Conservation (phyloP, 768 basidiomycete genomes). For the Scleroderma citrinum region DNA sequence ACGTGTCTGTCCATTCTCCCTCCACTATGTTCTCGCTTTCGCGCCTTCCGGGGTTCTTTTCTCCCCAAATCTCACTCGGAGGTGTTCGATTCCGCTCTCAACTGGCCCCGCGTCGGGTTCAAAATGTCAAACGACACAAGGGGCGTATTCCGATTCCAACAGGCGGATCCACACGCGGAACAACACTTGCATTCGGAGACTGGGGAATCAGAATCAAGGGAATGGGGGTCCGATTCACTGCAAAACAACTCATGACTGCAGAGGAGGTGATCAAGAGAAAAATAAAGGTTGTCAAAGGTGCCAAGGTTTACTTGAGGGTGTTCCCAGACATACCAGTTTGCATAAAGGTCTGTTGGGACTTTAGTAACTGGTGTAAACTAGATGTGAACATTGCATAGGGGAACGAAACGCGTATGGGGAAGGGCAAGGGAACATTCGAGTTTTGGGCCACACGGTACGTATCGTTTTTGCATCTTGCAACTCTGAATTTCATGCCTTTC, state of each 20-base stretch:
- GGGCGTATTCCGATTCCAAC: conserved; percentile 79
- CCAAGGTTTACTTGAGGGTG: conserved; percentile 79
- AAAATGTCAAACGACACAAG: conserved; percentile 86
- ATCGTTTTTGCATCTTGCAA: neutral
- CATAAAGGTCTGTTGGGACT: conserved; percentile 63
- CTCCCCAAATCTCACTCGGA: conserved; percentile 4
- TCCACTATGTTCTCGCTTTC: conserved; percentile 18
- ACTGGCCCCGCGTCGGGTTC: conserved; percentile 79
- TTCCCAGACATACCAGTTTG: conserved; percentile 98
- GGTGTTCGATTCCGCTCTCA: conserved; percentile 41
- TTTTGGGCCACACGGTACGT: conserved; percentile 88
- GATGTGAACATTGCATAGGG: conserved; percentile 45
- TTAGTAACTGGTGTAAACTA: too few relatives aligned
- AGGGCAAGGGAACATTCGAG: conserved; percentile 97
- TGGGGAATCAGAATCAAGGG: conserved; percentile 90
- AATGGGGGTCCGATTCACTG: conserved; percentile 72
- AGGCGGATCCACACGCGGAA: conserved; percentile 91
- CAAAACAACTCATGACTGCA: conserved; percentile 83
- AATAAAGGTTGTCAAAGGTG: conserved; percentile 84
- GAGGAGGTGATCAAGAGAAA: conserved; percentile 87
- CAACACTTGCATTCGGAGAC: conserved; percentile 86
- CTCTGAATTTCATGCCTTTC: conserved; percentile 2
- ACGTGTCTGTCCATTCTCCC: neutral
- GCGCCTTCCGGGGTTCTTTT: conserved; percentile 5
- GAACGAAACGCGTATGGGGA: conserved; percentile 99